phyloP scores from a whole-genome alignment of 805 yeast genomes.

The Saturnispora saitoi region DNA sequence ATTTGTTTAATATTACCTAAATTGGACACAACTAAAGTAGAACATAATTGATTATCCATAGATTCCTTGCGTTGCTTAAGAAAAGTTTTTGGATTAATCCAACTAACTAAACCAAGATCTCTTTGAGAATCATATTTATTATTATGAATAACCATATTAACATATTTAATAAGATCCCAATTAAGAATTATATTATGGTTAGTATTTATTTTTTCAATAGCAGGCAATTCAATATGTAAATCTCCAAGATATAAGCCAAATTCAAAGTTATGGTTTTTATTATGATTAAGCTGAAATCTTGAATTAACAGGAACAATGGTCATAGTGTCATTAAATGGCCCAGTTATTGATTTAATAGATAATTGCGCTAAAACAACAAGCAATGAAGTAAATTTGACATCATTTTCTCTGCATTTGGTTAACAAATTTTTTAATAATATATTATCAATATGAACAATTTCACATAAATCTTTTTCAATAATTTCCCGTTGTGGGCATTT shows the following conservation, averaged over 20 bases:
- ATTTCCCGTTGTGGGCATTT: neutral
- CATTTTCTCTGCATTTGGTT: slow-evolving; percentile 4
- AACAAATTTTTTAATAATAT: slow-evolving; percentile 1
- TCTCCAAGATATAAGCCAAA: slow-evolving; percentile 13
- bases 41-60: slow-evolving; percentile 11
- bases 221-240: slow-evolving; percentile 9
- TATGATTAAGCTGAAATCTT: slow-evolving; percentile 6
- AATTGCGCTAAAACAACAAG: slow-evolving; percentile 9
- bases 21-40: slow-evolving; percentile 12
- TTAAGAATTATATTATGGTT: neutral
- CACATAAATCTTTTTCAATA: slow-evolving; percentile 7
- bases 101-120: slow-evolving; percentile 11
- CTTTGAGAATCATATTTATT: slow-evolving; percentile 8
- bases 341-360: slow-evolving; percentile 11
- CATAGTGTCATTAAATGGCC: slow-evolving; percentile 9
- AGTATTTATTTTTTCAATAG: slow-evolving; percentile 4
- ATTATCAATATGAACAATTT: slow-evolving; percentile 5
- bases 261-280: neutral
- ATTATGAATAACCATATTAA: slow-evolving; percentile 10
- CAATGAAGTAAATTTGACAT: slow-evolving; percentile 13
- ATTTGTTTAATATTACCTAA: slow-evolving; percentile 1
- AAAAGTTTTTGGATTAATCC: slow-evolving; percentile 9
- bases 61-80: slow-evolving; percentile 4
- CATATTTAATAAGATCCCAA: slow-evolving; percentile 11
- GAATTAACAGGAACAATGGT: slow-evolving; percentile 12